Evolutionary conservation across 495 filamentous ascomycete genomes (phyloP).

Genomic region (Penicillium nucicola): DNA sequence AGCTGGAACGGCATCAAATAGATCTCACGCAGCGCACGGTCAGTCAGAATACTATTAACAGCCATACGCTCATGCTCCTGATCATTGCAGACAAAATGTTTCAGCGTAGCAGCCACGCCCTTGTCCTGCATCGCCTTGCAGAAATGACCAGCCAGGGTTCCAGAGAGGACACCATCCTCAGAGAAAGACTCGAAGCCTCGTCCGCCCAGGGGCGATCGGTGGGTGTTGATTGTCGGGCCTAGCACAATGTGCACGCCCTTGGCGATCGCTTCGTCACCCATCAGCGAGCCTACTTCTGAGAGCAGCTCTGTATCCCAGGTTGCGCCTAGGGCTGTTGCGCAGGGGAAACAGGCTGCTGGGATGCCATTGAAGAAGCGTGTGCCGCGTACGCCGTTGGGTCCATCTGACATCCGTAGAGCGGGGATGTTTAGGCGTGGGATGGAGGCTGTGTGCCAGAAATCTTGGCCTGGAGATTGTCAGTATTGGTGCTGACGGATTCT

Average conservation of each 20-base stretch:
- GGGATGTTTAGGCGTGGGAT: slow-evolving; percentile 69
- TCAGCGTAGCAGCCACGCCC: slow-evolving; percentile 68
- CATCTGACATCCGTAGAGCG: slow-evolving; percentile 65
- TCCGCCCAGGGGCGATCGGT: slow-evolving; percentile 71
- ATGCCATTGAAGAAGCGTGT: slow-evolving; percentile 71
- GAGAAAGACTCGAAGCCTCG: slow-evolving; percentile 79
- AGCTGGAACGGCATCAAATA: slow-evolving; percentile 74
- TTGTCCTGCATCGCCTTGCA: slow-evolving; percentile 69
- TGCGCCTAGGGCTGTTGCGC: slow-evolving; percentile 65
- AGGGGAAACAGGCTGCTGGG: slow-evolving; percentile 66
- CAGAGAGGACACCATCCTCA: slow-evolving; percentile 72
- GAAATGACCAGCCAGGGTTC: slow-evolving; percentile 61
- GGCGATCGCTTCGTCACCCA: slow-evolving; percentile 67
- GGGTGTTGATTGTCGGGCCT: slow-evolving; percentile 76
- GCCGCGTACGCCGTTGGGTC: slow-evolving; percentile 72
- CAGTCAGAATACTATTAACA: slow-evolving; percentile 62
- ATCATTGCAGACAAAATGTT: slow-evolving; percentile 84
- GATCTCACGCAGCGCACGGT: slow-evolving; percentile 72
- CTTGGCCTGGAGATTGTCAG: slow-evolving; percentile 45
- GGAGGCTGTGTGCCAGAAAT: slow-evolving; percentile 75
- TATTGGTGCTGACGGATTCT: background rate
- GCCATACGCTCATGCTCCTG: slow-evolving; percentile 70
- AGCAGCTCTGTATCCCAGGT: slow-evolving; percentile 68
- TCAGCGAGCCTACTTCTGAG: slow-evolving; percentile 53
- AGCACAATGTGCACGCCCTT: slow-evolving; percentile 70